Percentiles rank a stretch among this genome's conserved stretches.
Evolutionary conservation across 202 grass and related monocot genomes (phyloP).

Genomic region (Bolboschoenoplectus hybrid): DNA sequence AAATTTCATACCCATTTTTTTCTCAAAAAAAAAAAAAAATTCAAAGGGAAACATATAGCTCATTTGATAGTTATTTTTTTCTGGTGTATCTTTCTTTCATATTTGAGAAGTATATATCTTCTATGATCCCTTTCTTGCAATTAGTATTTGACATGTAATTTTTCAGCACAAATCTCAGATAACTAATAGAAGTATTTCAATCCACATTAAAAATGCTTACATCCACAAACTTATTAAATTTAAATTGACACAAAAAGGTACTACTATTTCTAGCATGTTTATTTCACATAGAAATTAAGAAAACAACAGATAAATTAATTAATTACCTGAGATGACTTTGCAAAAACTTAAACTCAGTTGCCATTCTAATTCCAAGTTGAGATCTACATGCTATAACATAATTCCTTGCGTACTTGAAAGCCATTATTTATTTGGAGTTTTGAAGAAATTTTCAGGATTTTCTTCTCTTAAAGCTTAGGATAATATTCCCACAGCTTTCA

Average conservation of each 20-base stretch:
- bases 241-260: too few species aligned
- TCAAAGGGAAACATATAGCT: too few species aligned
- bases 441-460: not conserved
- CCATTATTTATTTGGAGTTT: not conserved
- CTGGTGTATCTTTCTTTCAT: too few species aligned
- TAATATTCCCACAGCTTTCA: not conserved
- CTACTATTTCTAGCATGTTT: too few species aligned
- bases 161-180: not conserved
- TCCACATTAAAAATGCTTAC: not conserved
- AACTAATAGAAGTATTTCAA: too few species aligned
- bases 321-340: constrained; percentile 12
- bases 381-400: not conserved
- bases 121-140: not conserved
- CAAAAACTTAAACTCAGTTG: not conserved
- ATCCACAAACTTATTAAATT: not conserved
- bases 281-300: not conserved
- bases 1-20: too few species aligned
- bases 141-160: not conserved
- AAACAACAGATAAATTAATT: not conserved
- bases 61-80: too few species aligned
- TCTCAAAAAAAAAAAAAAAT: too few species aligned
- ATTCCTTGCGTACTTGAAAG: not conserved
- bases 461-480: not conserved
- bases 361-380: not conserved
- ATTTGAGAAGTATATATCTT: too few species aligned